Conservation (phyloP, 176 grass and related monocot genomes). For the Zoysia pacifica region DNA sequence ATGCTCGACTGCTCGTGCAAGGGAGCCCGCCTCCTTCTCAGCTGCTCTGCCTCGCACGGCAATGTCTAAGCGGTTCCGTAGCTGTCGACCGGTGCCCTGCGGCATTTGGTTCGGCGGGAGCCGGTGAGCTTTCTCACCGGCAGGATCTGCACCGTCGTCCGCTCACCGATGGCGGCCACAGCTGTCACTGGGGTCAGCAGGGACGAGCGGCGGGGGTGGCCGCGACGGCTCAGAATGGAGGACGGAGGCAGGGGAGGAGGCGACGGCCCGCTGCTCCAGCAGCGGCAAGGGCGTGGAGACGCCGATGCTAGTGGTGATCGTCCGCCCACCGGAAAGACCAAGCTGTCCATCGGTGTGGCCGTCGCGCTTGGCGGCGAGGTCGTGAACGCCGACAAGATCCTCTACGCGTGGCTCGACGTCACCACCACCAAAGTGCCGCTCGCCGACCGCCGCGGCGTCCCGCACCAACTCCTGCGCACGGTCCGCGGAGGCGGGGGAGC, state of each 20-base stretch:
- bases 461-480: slow-evolving; percentile 79
- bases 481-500: slow-evolving; percentile 49
- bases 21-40: too few species aligned
- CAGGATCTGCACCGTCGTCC: slow-evolving; percentile 30
- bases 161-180: slow-evolving; percentile 43
- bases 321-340: slow-evolving; percentile 83
- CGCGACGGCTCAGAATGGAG: slow-evolving; percentile 21
- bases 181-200: slow-evolving; percentile 19
- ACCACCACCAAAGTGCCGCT: slow-evolving; percentile 84
- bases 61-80: background rate
- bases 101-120: background rate
- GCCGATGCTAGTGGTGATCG: slow-evolving; percentile 54
- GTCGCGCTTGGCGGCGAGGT: slow-evolving; percentile 64
- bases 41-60: background rate
- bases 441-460: slow-evolving; percentile 61
- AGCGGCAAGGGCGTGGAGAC: background rate
- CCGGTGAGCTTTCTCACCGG: slow-evolving; percentile 27
- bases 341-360: slow-evolving; percentile 81
- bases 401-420: slow-evolving; percentile 75
- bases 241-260: background rate
- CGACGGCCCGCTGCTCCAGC: slow-evolving; percentile 1
- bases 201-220: background rate
- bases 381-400: slow-evolving; percentile 90
- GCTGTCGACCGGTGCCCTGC: background rate
- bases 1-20: too few species aligned